Evolutionary conservation across 2,329 filamentous ascomycete genomes (phyloP).

Genomic region (Elsinoe ampelina): DNA sequence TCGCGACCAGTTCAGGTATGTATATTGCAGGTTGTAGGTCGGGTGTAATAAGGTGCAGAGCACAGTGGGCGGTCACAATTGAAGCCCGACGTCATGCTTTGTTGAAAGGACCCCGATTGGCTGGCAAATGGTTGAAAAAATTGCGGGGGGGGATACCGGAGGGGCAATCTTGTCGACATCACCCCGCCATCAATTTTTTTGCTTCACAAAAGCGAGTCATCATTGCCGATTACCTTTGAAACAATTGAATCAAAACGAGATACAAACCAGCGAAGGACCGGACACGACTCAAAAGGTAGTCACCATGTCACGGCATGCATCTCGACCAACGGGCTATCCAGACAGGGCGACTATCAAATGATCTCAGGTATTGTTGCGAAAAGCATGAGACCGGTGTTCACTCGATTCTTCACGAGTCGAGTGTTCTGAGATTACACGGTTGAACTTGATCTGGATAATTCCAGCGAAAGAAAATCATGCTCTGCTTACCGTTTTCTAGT

Average conservation of each 20-base stretch:
- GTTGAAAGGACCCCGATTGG: neutral
- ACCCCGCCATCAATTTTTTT: neutral
- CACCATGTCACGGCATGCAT: neutral
- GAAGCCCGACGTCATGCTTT: neutral
- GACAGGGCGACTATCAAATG: conserved; percentile 2
- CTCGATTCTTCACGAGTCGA: neutral
- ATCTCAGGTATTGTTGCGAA: conserved; percentile 9
- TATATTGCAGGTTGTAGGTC: too few species aligned
- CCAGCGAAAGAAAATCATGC: conserved; percentile 47
- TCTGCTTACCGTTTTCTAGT: conserved; percentile 20
- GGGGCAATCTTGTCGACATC: neutral
- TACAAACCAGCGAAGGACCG: neutral
- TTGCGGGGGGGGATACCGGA: neutral
- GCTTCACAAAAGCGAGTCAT: neutral
- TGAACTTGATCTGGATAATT: conserved; percentile 47
- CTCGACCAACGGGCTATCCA: neutral
- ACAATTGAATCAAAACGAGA: too few species aligned
- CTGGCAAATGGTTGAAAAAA: neutral
- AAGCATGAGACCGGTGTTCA: conserved; percentile 14
- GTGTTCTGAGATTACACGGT: conserved; percentile 45
- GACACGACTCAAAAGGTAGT: neutral
- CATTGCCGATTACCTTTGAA: neutral
- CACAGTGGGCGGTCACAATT: neutral
- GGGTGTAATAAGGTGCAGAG: too few species aligned
- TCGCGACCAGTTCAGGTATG: too few species aligned